phyloP scores from a whole-genome alignment of 345 rosid genomes.

The Conringia planisiliqua region DNA sequence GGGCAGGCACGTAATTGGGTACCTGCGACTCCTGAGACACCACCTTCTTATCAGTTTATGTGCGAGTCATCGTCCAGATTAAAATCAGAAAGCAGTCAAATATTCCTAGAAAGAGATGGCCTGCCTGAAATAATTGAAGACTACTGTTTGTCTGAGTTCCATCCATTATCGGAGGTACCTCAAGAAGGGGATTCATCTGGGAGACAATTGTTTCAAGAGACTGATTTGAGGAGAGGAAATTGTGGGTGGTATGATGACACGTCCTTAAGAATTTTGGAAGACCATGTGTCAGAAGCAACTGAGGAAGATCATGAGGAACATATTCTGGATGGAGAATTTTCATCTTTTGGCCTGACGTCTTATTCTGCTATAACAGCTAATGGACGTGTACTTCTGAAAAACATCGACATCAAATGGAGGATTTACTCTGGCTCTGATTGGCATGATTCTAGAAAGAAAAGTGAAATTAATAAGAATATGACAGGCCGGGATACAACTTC shows the following conservation, averaged over 20 bases:
- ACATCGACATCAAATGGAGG: conserved; percentile 72
- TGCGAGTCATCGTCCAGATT: conserved; percentile 41
- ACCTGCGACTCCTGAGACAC: conserved; percentile 40
- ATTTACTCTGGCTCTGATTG: conserved; percentile 85
- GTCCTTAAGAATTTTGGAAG: conserved; percentile 58
- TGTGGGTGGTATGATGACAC: conserved; percentile 76
- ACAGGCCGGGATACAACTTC: conserved; percentile 55
- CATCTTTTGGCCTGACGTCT: conserved; percentile 28
- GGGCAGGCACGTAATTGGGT: conserved; percentile 40
- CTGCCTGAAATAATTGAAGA: conserved; percentile 79
- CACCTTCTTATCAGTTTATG: conserved; percentile 33
- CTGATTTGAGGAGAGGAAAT: conserved; percentile 48
- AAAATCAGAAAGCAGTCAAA: conserved; percentile 50
- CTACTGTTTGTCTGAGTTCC: conserved; percentile 62
- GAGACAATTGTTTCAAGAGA: conserved; percentile 36
- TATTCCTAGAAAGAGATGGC: conserved; percentile 43
- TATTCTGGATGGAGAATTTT: conserved; percentile 42
- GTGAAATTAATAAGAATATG: conserved; percentile 22
- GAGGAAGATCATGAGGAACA: conserved; percentile 43
- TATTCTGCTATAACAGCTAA: conserved; percentile 43
- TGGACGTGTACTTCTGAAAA: conserved; percentile 59
- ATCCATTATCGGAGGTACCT: conserved; percentile 56
- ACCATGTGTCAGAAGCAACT: conserved; percentile 69
- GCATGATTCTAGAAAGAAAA: conserved; percentile 39
- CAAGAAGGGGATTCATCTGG: conserved; percentile 40